phyloP scores from a whole-genome alignment of 2,329 filamentous ascomycete species.

The Cladosporium sp. region DNA sequence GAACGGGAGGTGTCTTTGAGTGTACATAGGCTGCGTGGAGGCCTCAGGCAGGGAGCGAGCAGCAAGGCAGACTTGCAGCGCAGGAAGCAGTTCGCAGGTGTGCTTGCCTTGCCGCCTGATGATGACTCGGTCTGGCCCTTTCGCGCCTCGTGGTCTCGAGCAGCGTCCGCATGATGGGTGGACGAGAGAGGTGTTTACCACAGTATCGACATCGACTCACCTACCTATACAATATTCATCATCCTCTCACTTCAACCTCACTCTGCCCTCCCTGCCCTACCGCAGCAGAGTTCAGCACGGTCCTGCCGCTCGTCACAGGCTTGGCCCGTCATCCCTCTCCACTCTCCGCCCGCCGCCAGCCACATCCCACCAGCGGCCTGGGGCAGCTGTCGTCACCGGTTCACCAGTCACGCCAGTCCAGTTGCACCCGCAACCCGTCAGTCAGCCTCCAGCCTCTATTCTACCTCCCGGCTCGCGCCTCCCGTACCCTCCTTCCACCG shows the following conservation, averaged over 20 bases:
- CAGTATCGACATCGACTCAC: too few relatives aligned
- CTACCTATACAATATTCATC: background rate
- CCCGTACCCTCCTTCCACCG: background rate
- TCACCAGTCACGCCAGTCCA: background rate
- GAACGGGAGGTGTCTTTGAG: too few relatives aligned
- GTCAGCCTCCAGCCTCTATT: background rate
- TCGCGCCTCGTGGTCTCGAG: background rate
- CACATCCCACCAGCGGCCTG: background rate
- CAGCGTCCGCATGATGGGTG: background rate
- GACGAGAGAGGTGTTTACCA: too few relatives aligned
- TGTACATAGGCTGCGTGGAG: background rate
- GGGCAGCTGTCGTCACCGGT: conserved; percentile 1
- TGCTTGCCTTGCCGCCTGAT: too few relatives aligned
- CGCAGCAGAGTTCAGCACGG: too few relatives aligned
- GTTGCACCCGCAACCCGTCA: too few relatives aligned
- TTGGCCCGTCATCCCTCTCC: background rate
- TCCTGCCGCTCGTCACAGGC: background rate
- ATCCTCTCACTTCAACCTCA: background rate
- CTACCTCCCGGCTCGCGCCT: conserved; percentile 7
- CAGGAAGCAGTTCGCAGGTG: too few relatives aligned
- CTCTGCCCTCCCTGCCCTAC: background rate
- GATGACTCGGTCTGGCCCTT: background rate
- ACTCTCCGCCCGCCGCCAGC: background rate
- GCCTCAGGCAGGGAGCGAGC: background rate
- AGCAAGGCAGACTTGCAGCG: too few relatives aligned